Conservation (phyloP, 2,329 filamentous ascomycete species). For the Pseudogymnoascus sp. region DNA sequence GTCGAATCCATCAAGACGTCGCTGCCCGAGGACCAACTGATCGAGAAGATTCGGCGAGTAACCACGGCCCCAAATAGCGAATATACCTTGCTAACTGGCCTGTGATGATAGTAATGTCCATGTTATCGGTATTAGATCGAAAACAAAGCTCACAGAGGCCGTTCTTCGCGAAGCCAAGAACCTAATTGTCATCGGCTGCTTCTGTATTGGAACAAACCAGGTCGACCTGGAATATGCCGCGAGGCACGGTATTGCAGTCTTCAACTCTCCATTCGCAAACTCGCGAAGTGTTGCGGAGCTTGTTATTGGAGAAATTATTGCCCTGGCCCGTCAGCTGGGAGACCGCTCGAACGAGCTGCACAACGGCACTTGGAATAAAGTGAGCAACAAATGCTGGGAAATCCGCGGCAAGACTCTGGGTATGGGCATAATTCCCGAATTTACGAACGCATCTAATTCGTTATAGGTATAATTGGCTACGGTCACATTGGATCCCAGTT, state of each 20-base stretch:
- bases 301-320: constrained; percentile 89
- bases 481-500: constrained; percentile 95
- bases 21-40: constrained; percentile 83
- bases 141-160: constrained; percentile 84
- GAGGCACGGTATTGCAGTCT: constrained; percentile 83
- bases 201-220: constrained; percentile 98
- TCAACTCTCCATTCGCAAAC: constrained; percentile 98
- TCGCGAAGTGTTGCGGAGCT: constrained; percentile 94
- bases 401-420: constrained; percentile 94
- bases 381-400: constrained; percentile 95
- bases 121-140: constrained; percentile 95
- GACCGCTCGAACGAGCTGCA: constrained; percentile 95
- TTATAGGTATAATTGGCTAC: constrained; percentile 78
- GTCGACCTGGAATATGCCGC: constrained; percentile 81
- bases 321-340: constrained; percentile 80
- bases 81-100: constrained; percentile 16
- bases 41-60: constrained; percentile 84
- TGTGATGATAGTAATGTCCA: constrained; percentile 66
- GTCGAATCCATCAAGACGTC: constrained; percentile 88
- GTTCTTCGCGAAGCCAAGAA: constrained; percentile 87
- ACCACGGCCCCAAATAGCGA: constrained; percentile 14
- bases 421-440: constrained; percentile 29
- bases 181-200: constrained; percentile 91
- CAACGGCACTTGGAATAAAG: constrained; percentile 94
- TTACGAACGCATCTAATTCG: constrained; percentile 12